These are phyloP conservation scores for Hamigera avellanea DNA, from an alignment of 495 filamentous ascomycete species.

Conservation along the genomic window DNA sequence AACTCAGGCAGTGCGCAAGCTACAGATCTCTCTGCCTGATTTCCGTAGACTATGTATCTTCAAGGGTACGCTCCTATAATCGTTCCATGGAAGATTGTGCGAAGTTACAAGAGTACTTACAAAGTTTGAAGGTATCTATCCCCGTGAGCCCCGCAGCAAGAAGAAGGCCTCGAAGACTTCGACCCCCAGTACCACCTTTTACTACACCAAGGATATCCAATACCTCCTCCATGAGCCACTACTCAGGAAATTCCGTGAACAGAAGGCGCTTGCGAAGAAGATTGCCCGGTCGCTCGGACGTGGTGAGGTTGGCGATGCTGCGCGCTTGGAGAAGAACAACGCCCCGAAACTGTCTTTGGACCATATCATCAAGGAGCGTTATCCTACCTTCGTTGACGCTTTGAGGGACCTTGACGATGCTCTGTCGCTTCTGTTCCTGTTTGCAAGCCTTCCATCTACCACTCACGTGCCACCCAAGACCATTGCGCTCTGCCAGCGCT, in stretches of 20 bases:
- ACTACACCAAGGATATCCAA: constrained; percentile 98
- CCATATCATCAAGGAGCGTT: constrained; percentile 94
- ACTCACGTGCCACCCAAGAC: constrained; percentile 81
- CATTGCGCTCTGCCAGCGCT: constrained; percentile 79
- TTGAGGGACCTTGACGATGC: constrained; percentile 93
- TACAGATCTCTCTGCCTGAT: constrained; percentile 92
- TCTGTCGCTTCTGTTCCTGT: constrained; percentile 91
- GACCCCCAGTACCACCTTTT: constrained; percentile 88
- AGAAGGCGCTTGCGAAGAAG: constrained; percentile 94
- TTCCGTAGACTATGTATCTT: constrained; percentile 98
- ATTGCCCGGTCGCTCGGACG: constrained; percentile 82
- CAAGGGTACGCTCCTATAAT: constrained; percentile 56
- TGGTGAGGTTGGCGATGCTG: constrained; percentile 80
- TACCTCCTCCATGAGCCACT: constrained; percentile 95
- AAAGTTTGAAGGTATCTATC: constrained; percentile 71
- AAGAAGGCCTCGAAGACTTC: constrained; percentile 91
- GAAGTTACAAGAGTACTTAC: neutral
- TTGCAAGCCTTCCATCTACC: constrained; percentile 89
- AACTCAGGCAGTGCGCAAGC: constrained; percentile 91
- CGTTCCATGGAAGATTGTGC: neutral
- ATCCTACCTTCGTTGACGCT: constrained; percentile 93
- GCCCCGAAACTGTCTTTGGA: constrained; percentile 81
- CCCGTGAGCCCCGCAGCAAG: constrained; percentile 88
- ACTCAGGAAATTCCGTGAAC: constrained; percentile 90
- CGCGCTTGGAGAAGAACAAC: constrained; percentile 70